These are phyloP conservation scores for Metarhizium guizhouense DNA, from an alignment of 2,329 filamentous ascomycete species.

Conservation along the genomic window DNA sequence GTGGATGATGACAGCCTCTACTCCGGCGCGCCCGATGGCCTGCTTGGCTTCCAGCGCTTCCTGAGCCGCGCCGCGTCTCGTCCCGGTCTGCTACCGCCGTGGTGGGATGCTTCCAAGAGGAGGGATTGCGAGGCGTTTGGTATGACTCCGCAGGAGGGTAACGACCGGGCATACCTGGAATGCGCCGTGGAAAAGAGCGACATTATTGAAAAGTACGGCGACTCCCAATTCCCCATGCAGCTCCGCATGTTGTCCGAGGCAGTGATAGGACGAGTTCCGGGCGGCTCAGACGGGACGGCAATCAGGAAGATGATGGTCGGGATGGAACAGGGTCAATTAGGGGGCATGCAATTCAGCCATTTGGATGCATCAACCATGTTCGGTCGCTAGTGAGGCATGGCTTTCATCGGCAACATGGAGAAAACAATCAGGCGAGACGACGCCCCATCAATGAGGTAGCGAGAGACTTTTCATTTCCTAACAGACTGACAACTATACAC, in stretches of 20 bases:
- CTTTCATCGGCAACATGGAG: no score
- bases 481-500: no score
- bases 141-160: constrained; percentile 18
- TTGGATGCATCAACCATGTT: not conserved
- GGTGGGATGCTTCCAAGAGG: constrained; percentile 33
- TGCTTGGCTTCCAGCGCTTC: constrained; percentile 28
- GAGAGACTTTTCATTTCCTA: no score
- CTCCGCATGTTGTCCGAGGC: constrained; percentile 37
- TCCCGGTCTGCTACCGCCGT: constrained; percentile 29
- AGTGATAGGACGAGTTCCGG: constrained; percentile 23
- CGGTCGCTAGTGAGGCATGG: not conserved
- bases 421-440: no score
- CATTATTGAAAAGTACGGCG: constrained; percentile 33
- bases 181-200: constrained; percentile 21
- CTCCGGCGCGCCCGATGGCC: constrained; percentile 11
- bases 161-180: constrained; percentile 5
- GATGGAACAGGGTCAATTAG: constrained; percentile 10
- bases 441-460: no score
- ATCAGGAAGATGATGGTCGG: constrained; percentile 16
- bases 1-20: constrained; percentile 21
- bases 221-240: constrained; percentile 37
- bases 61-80: constrained; percentile 18
- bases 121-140: constrained; percentile 27
- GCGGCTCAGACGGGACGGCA: constrained; percentile 15
- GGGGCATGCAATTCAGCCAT: not conserved